Conservation (phyloP, 2,329 filamentous ascomycete species). For the Periconia digitata region DNA sequence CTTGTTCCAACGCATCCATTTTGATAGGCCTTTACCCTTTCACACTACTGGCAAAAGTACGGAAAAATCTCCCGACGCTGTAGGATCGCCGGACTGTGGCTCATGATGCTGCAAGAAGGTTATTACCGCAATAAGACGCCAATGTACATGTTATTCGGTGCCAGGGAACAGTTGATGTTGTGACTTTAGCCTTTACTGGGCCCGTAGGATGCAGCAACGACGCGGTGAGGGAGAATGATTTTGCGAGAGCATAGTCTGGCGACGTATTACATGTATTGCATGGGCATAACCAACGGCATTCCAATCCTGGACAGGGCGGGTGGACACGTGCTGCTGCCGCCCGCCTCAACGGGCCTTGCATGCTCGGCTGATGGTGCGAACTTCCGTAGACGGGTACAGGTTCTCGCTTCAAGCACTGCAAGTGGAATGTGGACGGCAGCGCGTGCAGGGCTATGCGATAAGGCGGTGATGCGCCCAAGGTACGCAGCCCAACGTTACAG, state of each 20-base stretch:
- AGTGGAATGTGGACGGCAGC: no score
- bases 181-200: not conserved
- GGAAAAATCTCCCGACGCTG: not conserved
- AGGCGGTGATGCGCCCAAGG: slow-evolving; percentile 15
- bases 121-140: no score
- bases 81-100: not conserved
- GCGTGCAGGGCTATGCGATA: slow-evolving; percentile 22
- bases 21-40: not conserved
- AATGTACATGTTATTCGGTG: no score
- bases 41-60: not conserved
- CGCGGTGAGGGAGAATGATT: not conserved
- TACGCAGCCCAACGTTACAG: slow-evolving; percentile 3
- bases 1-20: not conserved
- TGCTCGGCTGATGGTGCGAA: slow-evolving; percentile 4
- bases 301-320: not conserved
- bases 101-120: not conserved
- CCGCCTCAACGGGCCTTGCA: slow-evolving; percentile 3
- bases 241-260: not conserved
- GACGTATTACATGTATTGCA: not conserved
- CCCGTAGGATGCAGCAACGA: no score
- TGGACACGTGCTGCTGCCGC: slow-evolving; percentile 1
- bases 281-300: not conserved
- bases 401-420: slow-evolving; percentile 5
- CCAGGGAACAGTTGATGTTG: no score
- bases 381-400: slow-evolving; percentile 18